These are phyloP conservation scores for Beauveria scarabaeidicola DNA, from an alignment of 2,329 filamentous ascomycete species.

Conservation along the genomic window DNA sequence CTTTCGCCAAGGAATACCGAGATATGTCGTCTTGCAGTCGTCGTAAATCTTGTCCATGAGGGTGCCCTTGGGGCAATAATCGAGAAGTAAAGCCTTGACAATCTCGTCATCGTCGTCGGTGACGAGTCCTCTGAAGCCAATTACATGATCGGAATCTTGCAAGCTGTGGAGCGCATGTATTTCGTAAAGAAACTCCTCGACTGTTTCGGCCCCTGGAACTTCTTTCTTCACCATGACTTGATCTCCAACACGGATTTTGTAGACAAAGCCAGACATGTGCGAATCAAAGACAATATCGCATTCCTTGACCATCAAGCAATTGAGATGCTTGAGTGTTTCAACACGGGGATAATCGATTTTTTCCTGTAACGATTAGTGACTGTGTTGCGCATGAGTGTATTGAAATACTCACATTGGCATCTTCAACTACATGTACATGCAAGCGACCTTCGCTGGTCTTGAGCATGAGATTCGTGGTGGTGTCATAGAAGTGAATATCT, in stretches of 20 bases:
- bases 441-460: conserved; percentile 80
- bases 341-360: conserved; percentile 78
- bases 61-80: conserved; percentile 76
- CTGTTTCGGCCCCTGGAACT: conserved; percentile 88
- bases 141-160: conserved; percentile 64
- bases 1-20: conserved; percentile 56
- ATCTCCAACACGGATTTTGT: conserved; percentile 70
- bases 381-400: conserved; percentile 1
- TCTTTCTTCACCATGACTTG: conserved; percentile 88
- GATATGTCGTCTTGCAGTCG: conserved; percentile 47
- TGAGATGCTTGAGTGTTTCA: conserved; percentile 65
- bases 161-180: conserved; percentile 86
- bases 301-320: conserved; percentile 58
- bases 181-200: conserved; percentile 96
- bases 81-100: conserved; percentile 85
- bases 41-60: conserved; percentile 90
- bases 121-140: conserved; percentile 79
- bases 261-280: conserved; percentile 95
- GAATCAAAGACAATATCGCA: conserved; percentile 74
- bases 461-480: conserved; percentile 90
- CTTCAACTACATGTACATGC: conserved; percentile 96
- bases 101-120: conserved; percentile 76
- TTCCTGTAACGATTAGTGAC: conserved; percentile 42
- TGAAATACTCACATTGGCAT: conserved; percentile 57
- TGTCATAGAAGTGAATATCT: conserved; percentile 95